Evolutionary conservation across 148 eudicot species (phyloP), one percentile per base, ranked within the genome.

Genomic region (Arctostaphylos glauca): DNA sequence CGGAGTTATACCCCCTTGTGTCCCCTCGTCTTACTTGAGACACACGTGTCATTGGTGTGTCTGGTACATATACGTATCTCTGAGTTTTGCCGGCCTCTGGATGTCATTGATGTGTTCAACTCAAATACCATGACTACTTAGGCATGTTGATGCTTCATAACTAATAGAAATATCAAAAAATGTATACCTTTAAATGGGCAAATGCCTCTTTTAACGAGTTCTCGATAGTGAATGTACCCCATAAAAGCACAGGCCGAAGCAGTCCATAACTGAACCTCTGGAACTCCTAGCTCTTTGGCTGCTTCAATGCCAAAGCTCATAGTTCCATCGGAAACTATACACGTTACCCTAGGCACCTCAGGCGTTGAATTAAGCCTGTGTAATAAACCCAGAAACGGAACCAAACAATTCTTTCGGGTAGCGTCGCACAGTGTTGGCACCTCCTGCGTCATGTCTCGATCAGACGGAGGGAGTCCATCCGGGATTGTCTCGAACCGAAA

Each of bases 401-500:
- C 74, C 5, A 68, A 15, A 68, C 74, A 41, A 49, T 70, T 41
- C n/a, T 70, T 41, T 38, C 74, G 48, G 48, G 48, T 70, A 6
- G 74, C 14, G 9, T 38, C 48, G 19, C 74, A 13, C 1, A 70
- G 74, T 3, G n/a, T 3, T n/a, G 74, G 49, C 1, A 15, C n/a
- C 0, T 70, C 48, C 19, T 70, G 74, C 1, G 49, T 70, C 9
- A 49, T 49, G 4, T 70, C 49, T 3, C 47, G 49, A 15, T 70
- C 21, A 3, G 74, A 70, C 3, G 21, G 49, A 1, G 74, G 74
- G n/a, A 70, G 74, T 5, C 74, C 74, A 15, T 70, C 74, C 4
- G 74, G 47, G 9, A 70, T 70, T n/a, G 74, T 70, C 74, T 70
- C 74, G 19, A 70, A 70, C n/a, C n/a, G 49, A 48, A 70, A 70